These are phyloP conservation scores for Nothophaeocryptopus gaeumannii DNA, from an alignment of 2,329 filamentous ascomycete genomes.

Conservation along the genomic window DNA sequence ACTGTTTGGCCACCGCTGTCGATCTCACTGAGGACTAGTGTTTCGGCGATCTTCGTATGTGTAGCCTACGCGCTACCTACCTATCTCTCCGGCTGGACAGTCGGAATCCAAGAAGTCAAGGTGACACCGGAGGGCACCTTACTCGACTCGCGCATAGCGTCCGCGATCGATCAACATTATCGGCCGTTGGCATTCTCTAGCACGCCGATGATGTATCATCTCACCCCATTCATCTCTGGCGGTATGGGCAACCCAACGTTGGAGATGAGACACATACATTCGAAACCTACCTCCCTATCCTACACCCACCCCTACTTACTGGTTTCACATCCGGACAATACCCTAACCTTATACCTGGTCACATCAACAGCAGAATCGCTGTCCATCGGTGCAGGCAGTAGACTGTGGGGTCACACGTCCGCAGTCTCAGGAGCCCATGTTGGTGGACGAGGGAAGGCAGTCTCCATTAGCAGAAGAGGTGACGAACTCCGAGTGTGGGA, in stretches of 20 bases:
- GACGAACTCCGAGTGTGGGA: constrained; percentile 76
- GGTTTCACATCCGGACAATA: constrained; percentile 82
- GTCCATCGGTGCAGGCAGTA: constrained; percentile 67
- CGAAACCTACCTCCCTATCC: constrained; percentile 50
- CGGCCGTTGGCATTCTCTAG: constrained; percentile 38
- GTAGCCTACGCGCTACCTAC: constrained; percentile 83
- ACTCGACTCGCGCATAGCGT: constrained; percentile 49
- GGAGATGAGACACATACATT: constrained; percentile 33
- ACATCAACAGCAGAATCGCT: constrained; percentile 66
- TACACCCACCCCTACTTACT: constrained; percentile 79
- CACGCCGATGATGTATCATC: constrained; percentile 30
- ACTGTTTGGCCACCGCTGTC: constrained; percentile 75
- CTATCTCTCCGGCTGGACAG: constrained; percentile 75
- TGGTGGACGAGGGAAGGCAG: constrained; percentile 78
- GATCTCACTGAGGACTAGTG: constrained; percentile 71
- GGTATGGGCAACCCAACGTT: constrained; percentile 10
- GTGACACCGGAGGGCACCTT: constrained; percentile 53
- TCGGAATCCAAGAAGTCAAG: constrained; percentile 86
- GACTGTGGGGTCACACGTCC: constrained; percentile 89
- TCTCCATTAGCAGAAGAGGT: constrained; percentile 80
- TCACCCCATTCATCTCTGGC: constrained; percentile 16
- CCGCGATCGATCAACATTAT: constrained; percentile 50
- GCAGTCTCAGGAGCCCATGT: constrained; percentile 84
- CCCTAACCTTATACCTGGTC: constrained; percentile 76
- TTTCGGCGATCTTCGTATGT: constrained; percentile 67